Base-by-base conservation (phyloP, 768 basidiomycete species). In the Kwoniella botswanensis region DNA sequence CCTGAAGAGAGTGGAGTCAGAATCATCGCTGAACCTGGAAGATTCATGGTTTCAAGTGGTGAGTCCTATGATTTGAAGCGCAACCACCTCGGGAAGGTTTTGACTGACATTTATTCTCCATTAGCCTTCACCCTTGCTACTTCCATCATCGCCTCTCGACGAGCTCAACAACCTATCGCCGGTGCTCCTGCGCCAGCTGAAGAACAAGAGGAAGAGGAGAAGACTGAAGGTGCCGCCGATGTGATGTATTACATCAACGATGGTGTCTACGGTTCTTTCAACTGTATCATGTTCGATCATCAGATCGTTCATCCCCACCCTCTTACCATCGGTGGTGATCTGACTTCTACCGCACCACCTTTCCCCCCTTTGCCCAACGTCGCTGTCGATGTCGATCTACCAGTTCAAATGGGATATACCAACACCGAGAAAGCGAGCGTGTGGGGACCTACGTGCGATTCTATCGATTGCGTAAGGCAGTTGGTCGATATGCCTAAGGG, bases 191-290 rank as follows among this genome's bases (percentile, higher is more conserved):
- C 65, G 68, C 61, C 57, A 54, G 44, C 88, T 88, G 67, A 83
- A 50, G 69, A 64, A 41, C 76, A 70, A 2, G 76, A 75, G 9
- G 78, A 82, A 54, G 84, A 79, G 68, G 85, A 87, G 21, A 76
- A 54, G 78, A 76, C 26, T 76, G 82, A 70, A 76, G 76, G 63
- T 21, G 24, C 63, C 12, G 79, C 90, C 2, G 86, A 85, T 71
- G 90, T 94, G 75, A 99, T 98, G 96, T 97, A 98, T 86, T 98
- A 98, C 86, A 94, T 98, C 88, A 98, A 98, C 85, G 96, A 98
- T 83, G 97, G 97, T 55, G 94, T 99, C 52, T 99, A 99, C 84
- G 94, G 96, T 62, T 83, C 84, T 9, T 84, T 84, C 82, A 84
- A 84, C 80, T 84, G 83, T 86, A 94, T 94, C 85, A 87, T 98